Conservation (phyloP, 805 yeast genomes). For the Teunomyces gatunensis region DNA sequence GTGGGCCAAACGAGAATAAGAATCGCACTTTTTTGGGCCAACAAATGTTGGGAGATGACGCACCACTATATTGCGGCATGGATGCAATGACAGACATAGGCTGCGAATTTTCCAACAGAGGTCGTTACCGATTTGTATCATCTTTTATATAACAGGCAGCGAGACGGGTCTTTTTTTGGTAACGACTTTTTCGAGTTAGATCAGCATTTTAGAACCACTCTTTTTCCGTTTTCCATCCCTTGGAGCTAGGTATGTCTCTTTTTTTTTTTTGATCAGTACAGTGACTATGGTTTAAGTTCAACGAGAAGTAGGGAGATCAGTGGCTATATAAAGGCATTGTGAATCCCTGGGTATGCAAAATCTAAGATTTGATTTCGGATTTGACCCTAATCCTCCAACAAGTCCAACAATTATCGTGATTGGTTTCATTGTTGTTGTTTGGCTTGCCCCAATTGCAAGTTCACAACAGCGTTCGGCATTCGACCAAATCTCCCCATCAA, state of each 20-base stretch:
- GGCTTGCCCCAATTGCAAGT: not conserved
- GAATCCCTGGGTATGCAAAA: too few species aligned
- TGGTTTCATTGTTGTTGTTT: not conserved
- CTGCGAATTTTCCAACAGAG: slow-evolving; percentile 4
- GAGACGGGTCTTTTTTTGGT: not conserved
- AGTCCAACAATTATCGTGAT: too few species aligned
- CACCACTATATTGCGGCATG: slow-evolving; percentile 4
- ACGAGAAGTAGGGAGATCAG: not conserved
- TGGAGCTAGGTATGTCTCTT: not conserved
- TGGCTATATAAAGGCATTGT: not conserved
- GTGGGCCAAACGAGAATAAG: slow-evolving; percentile 5
- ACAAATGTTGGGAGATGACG: slow-evolving; percentile 14
- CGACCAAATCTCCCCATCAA: not conserved
- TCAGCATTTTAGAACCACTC: slow-evolving; percentile 1
- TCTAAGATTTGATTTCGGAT: too few species aligned
- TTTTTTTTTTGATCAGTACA: not conserved
- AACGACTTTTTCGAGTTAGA: not conserved
- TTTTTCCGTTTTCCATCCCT: slow-evolving; percentile 4
- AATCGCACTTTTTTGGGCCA: slow-evolving; percentile 13
- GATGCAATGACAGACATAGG: not conserved
- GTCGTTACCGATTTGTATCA: not conserved
- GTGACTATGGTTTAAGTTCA: not conserved
- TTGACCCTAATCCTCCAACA: too few species aligned
- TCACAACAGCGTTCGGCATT: not conserved
- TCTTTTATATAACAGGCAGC: not conserved